Conservation (phyloP, 2,329 filamentous ascomycete species). For the Penicillium hesseltinei region DNA sequence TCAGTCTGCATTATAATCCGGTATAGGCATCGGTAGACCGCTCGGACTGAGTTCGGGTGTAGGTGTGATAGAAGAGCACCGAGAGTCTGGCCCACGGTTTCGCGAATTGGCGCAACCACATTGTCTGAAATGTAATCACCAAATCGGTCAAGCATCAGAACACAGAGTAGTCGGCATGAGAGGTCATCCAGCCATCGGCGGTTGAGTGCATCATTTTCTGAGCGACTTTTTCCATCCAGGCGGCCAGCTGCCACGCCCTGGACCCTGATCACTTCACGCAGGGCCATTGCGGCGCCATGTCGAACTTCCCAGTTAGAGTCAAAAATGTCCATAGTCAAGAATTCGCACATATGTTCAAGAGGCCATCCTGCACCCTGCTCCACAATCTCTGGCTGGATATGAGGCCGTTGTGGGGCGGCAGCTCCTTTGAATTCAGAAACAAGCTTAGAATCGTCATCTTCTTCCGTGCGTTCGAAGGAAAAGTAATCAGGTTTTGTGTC, state of each 20-base stretch:
- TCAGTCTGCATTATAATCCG: constrained; percentile 91
- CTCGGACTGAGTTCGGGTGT: constrained; percentile 72
- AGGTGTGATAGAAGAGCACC: constrained; percentile 86
- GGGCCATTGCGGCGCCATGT: constrained; percentile 91
- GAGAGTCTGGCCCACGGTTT: constrained; percentile 90
- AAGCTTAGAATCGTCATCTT: constrained; percentile 87
- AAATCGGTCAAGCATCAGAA: constrained; percentile 96
- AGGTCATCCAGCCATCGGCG: constrained; percentile 88
- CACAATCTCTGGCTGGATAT: constrained; percentile 74
- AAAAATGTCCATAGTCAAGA: constrained; percentile 89
- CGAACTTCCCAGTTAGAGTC: constrained; percentile 93
- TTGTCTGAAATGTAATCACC: constrained; percentile 98
- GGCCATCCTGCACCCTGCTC: constrained; percentile 86
- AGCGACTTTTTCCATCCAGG: constrained; percentile 63
- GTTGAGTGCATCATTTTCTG: constrained; percentile 77
- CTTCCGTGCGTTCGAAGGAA: constrained; percentile 73
- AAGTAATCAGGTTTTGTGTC: constrained; percentile 78
- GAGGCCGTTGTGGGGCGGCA: constrained; percentile 75
- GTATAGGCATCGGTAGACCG: constrained; percentile 80
- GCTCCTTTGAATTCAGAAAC: constrained; percentile 94
- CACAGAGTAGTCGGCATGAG: constrained; percentile 89
- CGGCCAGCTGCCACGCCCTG: constrained; percentile 88
- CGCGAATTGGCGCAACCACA: constrained; percentile 90
- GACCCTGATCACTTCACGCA: constrained; percentile 87
- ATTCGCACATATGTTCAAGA: constrained; percentile 88